Evolutionary conservation across 2,329 filamentous ascomycete genomes (phyloP), one percentile per base, ranked within the genome.

Genomic region (Dactylellina parvicollis): DNA sequence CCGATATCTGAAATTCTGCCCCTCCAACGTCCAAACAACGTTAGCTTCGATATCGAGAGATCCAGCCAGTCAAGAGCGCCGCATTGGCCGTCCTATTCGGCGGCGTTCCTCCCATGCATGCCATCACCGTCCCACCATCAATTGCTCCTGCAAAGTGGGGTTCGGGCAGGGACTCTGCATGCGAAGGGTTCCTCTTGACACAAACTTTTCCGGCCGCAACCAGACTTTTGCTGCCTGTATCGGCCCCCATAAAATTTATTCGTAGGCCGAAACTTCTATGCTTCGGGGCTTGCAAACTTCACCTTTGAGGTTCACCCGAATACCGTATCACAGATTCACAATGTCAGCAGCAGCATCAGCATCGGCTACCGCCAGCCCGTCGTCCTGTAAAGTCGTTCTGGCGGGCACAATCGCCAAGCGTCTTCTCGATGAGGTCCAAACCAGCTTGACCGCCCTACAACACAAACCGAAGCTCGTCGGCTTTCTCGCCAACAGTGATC

Each of bases 401-500:
- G 92, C 94, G 70, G 90, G 90, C 77, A 90, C 89, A 77, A 92
- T 99, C 79, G 92, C 93, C 76, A 95, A 92, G 83, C 85, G 85
- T 62, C 85, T 97, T 56, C 85, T 96, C 72, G 86, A 87, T 78
- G 89, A 88, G 76, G 84, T 96, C 50, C 85, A 89, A 78, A 87
- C 86, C 76, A 83, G 81, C 32, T 80, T 80, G 72, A 81, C 81
- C 47, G 70, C 76, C 44, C 54, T 78, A 46, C 76, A 66, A 69
- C 77, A 79, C 42, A 83, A 88, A 80, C 93, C 95, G 32, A 89
- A 90, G 74, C 86, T 99, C 59, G 91, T 94, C 46, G 95, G 94
- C 70, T 96, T 97, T 82, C 85, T 99, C 65, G 92, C 94, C 77
- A 98, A 96, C 82, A 86, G 87, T 76, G 95, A 99, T 82, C 92